phyloP scores from a whole-genome alignment of 768 basidiomycete species.

The Saitozyma sp. region DNA sequence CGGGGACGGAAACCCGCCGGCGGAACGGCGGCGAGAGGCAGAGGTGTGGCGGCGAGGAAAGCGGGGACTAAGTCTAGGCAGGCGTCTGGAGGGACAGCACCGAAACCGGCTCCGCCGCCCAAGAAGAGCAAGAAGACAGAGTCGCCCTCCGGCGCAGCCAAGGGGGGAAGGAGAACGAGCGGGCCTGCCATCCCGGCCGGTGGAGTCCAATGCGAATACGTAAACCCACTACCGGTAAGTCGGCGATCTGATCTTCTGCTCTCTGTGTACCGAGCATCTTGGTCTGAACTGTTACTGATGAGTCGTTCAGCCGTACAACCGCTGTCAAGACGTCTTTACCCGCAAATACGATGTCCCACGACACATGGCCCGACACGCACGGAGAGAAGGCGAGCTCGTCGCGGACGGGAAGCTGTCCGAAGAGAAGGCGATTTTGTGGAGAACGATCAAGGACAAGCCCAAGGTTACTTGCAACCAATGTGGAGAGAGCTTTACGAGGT shows the following conservation, averaged over 20 bases:
- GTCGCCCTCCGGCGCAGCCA: slow-evolving; percentile 9
- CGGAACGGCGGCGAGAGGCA: no score
- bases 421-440: slow-evolving; percentile 43
- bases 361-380: slow-evolving; percentile 48
- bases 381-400: slow-evolving; percentile 45
- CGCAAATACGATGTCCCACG: slow-evolving; percentile 47
- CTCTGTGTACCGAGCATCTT: neutral
- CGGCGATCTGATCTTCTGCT: neutral
- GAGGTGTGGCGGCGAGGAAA: neutral
- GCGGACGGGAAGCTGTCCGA: slow-evolving; percentile 40
- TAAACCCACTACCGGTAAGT: slow-evolving; percentile 44
- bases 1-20: slow-evolving; percentile 3
- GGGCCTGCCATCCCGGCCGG: slow-evolving; percentile 5
- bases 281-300: neutral
- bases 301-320: slow-evolving; percentile 36
- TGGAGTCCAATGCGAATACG: slow-evolving; percentile 45
- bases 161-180: slow-evolving; percentile 11
- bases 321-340: slow-evolving; percentile 45
- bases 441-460: slow-evolving; percentile 46
- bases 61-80: neutral
- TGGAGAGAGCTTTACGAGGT: slow-evolving; percentile 47
- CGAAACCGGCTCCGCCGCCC: neutral
- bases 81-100: neutral
- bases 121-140: slow-evolving; percentile 7
- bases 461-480: slow-evolving; percentile 39